Conservation (phyloP, 306 rosid genomes). For the Cicer pinnatifidum region DNA sequence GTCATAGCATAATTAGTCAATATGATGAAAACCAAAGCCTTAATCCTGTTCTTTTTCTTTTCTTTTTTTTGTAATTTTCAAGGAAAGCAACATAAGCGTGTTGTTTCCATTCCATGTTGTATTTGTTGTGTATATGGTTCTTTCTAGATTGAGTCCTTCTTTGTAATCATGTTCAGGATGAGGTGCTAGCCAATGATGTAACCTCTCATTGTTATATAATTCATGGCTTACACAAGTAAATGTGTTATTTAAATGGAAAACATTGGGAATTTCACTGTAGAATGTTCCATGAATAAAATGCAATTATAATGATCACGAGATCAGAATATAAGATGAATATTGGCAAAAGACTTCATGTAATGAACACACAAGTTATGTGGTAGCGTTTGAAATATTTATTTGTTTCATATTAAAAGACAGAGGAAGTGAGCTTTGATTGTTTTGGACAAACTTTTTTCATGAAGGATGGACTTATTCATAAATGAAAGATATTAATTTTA, state of each 20-base stretch:
- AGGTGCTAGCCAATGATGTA: constrained; percentile 27
- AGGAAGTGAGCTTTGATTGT: too few species aligned
- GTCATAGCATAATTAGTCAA: constrained; percentile 31
- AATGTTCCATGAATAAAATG: background rate
- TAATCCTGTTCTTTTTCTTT: background rate
- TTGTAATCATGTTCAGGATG: constrained; percentile 20
- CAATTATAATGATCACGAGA: background rate
- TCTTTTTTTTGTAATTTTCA: constrained; percentile 32
- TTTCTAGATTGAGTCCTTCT: constrained; percentile 40
- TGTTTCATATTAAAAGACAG: too few species aligned
- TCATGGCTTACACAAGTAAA: background rate
- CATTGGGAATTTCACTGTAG: background rate
- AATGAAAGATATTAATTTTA: too few species aligned
- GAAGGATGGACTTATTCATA: too few species aligned
- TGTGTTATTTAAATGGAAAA: background rate
- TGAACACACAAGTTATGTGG: background rate
- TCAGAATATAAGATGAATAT: background rate
- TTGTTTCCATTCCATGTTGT: constrained; percentile 32
- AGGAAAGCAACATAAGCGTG: constrained; percentile 43
- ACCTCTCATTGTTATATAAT: constrained; percentile 8
- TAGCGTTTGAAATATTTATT: too few species aligned
- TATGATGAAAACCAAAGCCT: constrained; percentile 37
- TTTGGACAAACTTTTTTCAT: too few species aligned
- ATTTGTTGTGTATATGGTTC: constrained; percentile 53
- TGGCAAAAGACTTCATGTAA: background rate